Evolutionary conservation across 1,284 basidiomycete genomes (phyloP).

Genomic region (Meira nashicola): DNA sequence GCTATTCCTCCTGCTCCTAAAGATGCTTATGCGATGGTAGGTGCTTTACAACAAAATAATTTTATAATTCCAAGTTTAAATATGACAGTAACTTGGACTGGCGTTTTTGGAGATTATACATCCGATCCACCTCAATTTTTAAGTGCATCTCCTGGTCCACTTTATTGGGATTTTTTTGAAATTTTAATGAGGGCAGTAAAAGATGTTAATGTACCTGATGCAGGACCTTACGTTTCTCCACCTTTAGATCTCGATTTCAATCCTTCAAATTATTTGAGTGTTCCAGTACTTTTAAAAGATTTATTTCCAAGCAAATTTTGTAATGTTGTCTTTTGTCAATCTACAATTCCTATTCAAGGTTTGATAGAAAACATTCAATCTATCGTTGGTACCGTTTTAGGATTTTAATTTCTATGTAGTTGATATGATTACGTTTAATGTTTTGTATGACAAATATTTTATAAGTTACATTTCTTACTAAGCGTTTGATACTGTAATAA

Average conservation of each 20-base stretch:
- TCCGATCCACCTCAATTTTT: neutral
- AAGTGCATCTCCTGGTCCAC: neutral
- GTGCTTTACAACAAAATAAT: constrained; percentile 1
- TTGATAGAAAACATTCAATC: no score
- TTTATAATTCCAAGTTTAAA: constrained; percentile 1
- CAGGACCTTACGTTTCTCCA: neutral
- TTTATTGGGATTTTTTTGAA: neutral
- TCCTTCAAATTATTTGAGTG: constrained; percentile 1
- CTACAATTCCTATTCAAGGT: constrained; percentile 1
- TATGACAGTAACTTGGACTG: neutral
- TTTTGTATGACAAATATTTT: no score
- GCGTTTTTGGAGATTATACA: neutral
- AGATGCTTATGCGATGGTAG: neutral
- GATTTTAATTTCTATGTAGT: no score
- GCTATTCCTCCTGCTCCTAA: neutral
- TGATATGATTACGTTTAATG: no score
- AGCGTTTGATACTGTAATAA: no score
- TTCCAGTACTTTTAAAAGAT: neutral
- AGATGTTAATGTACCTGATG: neutral
- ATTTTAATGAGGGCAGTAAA: neutral
- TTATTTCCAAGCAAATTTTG: neutral
- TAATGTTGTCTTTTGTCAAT: neutral
- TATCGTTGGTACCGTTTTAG: no score
- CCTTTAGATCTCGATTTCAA: constrained; percentile 1
- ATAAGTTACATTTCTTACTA: no score